Conservation (phyloP, 257 asterid species). For the Solanum chilense region DNA sequence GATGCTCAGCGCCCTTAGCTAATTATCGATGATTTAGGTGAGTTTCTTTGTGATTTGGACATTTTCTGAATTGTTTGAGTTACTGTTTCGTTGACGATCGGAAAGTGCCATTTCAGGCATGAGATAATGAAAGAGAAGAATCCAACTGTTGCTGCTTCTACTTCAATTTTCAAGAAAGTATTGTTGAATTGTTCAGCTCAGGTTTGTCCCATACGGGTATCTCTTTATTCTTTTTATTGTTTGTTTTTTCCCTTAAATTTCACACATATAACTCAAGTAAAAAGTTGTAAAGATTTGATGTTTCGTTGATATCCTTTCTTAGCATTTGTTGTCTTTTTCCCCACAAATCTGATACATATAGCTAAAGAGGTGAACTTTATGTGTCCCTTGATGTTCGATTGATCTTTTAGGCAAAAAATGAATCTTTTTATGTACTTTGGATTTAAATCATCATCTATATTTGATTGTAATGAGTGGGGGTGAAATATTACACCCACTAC, state of each 20-base stretch:
- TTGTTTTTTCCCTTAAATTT: background rate
- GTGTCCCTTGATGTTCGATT: background rate
- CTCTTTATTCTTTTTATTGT: background rate
- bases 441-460: background rate
- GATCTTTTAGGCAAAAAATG: background rate
- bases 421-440: background rate
- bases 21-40: background rate
- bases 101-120: background rate
- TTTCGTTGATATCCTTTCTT: background rate
- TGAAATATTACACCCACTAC: background rate
- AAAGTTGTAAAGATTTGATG: background rate
- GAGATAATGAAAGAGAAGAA: conserved; percentile 75
- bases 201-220: conserved; percentile 29
- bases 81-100: background rate
- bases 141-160: conserved; percentile 36
- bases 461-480: background rate
- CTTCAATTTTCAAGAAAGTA: conserved; percentile 50
- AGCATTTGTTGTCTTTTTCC: background rate
- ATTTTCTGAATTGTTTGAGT: background rate
- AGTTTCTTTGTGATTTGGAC: background rate
- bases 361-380: background rate
- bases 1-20: background rate
- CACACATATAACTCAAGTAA: background rate
- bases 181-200: conserved; percentile 66
- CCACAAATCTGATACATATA: background rate